Evolutionary conservation across 352 stramenopile genomes (phyloP), one percentile per base, ranked within the genome.

Genomic region (Pythium rhizo-oryzae): DNA sequence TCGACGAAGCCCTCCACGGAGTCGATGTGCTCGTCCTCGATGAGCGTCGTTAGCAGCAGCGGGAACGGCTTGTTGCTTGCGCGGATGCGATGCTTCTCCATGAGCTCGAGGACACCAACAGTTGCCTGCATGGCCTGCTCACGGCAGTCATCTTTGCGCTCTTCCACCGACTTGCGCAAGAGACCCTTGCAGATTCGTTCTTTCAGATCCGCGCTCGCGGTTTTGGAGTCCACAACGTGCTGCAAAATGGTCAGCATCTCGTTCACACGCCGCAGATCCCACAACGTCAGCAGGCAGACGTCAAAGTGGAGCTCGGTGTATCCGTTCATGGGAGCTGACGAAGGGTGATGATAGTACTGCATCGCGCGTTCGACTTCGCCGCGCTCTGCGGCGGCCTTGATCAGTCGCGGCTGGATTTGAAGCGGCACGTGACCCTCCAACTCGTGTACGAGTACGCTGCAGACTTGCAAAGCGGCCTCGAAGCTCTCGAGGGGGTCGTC

Each of bases 231-330:
- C 59, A 93, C 79, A 2, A 93, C 39, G 39, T 82, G 73, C 57
- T 71, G 59, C 50, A 91, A 86, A 28, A 93, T 66, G 13, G 77
- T 58, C 28, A 93, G 74, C 65, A 91, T 76, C 68, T 89, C 81
- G 11, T 69, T 64, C 15, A 78, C 62, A 60, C 82, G 72, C 30
- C 75, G 71, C 30, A 80, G 54, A 7, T 81, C 59, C 71, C 79
- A 82, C 30, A 93, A 62, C 41, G 80, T 79, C 58, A 89, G 82
- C 41, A 91, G 60, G 56, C 79, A 88, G 47, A 89, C 89, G 30
- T 90, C 83, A 59, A 93, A 90, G 12, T 77, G 81, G 62, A 82
- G 84, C 64, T 91, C 78, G 1, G 76, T 85, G 52, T 80, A 89
- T 3, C 41, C 46, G 24, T 67, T 72, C 77, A 91, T 82, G 2